phyloP scores from a whole-genome alignment of 257 asterid genomes.

The Nicotiana sylvestris region DNA sequence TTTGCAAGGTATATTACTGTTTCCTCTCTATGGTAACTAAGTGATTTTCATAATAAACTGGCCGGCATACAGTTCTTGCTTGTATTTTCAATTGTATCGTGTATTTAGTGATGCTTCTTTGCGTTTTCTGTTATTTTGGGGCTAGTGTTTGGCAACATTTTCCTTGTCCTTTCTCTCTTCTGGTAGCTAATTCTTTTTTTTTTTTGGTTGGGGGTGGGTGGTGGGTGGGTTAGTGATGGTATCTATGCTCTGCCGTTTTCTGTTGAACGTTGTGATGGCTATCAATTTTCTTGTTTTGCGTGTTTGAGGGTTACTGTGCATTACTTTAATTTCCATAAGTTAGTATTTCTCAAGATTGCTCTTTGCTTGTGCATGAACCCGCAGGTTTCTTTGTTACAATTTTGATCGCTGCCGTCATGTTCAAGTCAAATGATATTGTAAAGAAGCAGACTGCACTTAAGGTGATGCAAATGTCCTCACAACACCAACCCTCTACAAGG shows the following conservation, averaged over 20 bases:
- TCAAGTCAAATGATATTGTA: constrained; percentile 79
- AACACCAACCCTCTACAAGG: not conserved
- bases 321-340: not conserved
- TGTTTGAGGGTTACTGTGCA: not conserved
- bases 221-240: not conserved
- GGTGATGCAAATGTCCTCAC: constrained; percentile 30
- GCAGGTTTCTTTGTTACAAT: constrained; percentile 74
- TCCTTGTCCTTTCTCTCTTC: too few species aligned
- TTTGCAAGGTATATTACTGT: constrained; percentile 53
- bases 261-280: not conserved
- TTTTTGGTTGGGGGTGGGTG: not conserved
- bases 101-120: not conserved
- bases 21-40: constrained; percentile 8
- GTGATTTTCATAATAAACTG: not conserved
- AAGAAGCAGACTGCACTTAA: constrained; percentile 85
- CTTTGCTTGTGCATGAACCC: constrained; percentile 14
- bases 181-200: not conserved
- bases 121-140: not conserved
- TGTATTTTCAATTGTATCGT: not conserved
- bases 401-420: constrained; percentile 80
- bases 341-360: not conserved
- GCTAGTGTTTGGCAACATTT: too few species aligned
- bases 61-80: not conserved
- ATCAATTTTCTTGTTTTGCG: not conserved
- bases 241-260: not conserved